phyloP scores from a whole-genome alignment of 805 yeast genomes.

The Candida ficus region DNA sequence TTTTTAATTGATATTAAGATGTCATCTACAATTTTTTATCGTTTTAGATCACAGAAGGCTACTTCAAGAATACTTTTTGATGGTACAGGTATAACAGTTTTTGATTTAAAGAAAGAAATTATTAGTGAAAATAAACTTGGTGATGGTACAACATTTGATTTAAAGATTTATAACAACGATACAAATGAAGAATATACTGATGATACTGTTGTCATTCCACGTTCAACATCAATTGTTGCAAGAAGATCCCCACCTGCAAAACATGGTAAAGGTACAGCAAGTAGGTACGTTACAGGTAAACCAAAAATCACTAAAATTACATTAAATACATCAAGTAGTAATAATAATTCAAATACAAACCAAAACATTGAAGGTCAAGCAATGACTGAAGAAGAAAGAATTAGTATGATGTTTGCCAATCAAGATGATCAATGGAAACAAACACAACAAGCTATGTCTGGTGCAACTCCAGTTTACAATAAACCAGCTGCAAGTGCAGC shows the following conservation, averaged over 20 bases:
- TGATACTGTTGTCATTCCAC: slow-evolving; percentile 85
- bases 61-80: slow-evolving; percentile 81
- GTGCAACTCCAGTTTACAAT: slow-evolving; percentile 70
- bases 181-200: slow-evolving; percentile 73
- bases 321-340: slow-evolving; percentile 9
- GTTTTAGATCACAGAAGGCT: slow-evolving; percentile 77
- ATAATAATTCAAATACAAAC: no score
- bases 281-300: slow-evolving; percentile 68
- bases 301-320: slow-evolving; percentile 44
- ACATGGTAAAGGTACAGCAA: slow-evolving; percentile 45
- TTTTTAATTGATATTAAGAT: no score
- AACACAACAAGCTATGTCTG: slow-evolving; percentile 86
- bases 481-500: slow-evolving; percentile 31
- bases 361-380: slow-evolving; percentile 32
- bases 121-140: slow-evolving; percentile 76
- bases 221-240: slow-evolving; percentile 81
- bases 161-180: slow-evolving; percentile 66
- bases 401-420: slow-evolving; percentile 84
- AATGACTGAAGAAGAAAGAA: slow-evolving; percentile 78
- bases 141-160: slow-evolving; percentile 79
- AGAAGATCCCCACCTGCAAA: slow-evolving; percentile 67
- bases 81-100: slow-evolving; percentile 94
- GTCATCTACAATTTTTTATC: slow-evolving; percentile 87
- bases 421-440: slow-evolving; percentile 95
- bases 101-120: slow-evolving; percentile 89